Evolutionary conservation across 192 early-diverging fungal species (phyloP).

Genomic region (Coemansia sp.): DNA sequence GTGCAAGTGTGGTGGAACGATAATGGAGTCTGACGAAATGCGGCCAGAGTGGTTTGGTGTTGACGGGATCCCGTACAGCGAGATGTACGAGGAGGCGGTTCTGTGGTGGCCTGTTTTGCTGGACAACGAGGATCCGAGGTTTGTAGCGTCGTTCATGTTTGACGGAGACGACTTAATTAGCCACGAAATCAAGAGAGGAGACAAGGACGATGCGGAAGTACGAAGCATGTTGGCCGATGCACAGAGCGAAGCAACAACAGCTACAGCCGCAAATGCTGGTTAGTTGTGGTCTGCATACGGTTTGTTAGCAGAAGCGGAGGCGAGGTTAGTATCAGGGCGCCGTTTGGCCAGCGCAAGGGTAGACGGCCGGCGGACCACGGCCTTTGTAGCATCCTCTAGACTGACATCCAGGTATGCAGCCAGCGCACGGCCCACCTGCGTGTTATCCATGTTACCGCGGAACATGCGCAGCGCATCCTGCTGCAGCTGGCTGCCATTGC

Average conservation of each 20-base stretch:
- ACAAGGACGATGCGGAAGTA: background rate
- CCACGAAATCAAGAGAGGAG: background rate
- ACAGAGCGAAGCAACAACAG: background rate
- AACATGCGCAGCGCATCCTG: conserved; percentile 21
- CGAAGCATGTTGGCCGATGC: background rate
- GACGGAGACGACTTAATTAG: background rate
- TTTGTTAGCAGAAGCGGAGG: background rate
- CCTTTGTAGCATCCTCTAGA: conserved; percentile 50
- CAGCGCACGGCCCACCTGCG: conserved; percentile 63
- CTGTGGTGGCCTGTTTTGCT: background rate
- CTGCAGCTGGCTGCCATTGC: conserved; percentile 9
- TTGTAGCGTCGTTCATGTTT: background rate
- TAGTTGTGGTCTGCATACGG: background rate
- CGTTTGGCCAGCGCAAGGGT: conserved; percentile 13
- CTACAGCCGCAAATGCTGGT: background rate
- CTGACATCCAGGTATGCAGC: conserved; percentile 57
- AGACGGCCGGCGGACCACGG: conserved; percentile 17
- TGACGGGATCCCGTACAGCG: background rate
- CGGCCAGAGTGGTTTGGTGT: background rate
- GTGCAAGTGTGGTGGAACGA: background rate
- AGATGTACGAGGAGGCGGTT: background rate
- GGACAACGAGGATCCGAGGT: background rate
- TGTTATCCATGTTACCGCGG: conserved; percentile 68
- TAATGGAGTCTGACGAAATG: background rate
- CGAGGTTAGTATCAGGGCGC: background rate